Percentiles rank a stretch among this genome's conserved stretches.
These are phyloP conservation scores for Helianthus annuus DNA, from an alignment of 129 eudicot species.

Conservation along the genomic window DNA sequence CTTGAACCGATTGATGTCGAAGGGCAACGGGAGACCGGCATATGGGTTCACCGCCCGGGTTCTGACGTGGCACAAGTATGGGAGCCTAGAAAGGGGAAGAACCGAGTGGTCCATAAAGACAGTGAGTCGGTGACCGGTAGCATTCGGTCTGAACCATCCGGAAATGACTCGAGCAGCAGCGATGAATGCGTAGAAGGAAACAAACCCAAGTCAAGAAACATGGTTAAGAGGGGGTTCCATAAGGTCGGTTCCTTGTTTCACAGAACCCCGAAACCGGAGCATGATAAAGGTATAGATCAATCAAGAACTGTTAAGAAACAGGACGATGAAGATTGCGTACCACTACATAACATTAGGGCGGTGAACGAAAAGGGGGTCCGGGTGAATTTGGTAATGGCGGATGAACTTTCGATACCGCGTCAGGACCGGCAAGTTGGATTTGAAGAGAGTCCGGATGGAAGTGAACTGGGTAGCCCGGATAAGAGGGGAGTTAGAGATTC, in stretches of 20 bases:
- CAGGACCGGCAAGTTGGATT: constrained; percentile 37
- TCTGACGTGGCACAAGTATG: constrained; percentile 73
- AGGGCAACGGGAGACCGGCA: constrained; percentile 76
- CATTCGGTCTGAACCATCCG: constrained; percentile 27
- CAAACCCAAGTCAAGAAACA: constrained; percentile 38
- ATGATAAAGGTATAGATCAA: constrained; percentile 33
- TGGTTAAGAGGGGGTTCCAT: constrained; percentile 50
- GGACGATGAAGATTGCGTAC: constrained; percentile 34
- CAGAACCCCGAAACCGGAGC: constrained; percentile 39
- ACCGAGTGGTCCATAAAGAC: constrained; percentile 29
- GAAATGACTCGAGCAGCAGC: constrained; percentile 49
- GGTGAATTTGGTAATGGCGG: constrained; percentile 61
- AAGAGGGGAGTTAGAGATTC: constrained; percentile 44
- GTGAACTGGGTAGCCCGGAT: constrained; percentile 42
- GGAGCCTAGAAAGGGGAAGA: constrained; percentile 84
- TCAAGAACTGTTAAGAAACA: constrained; percentile 17
- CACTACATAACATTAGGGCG: constrained; percentile 42
- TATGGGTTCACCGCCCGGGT: constrained; percentile 90
- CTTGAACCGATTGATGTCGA: constrained; percentile 70
- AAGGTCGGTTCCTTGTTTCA: constrained; percentile 58
- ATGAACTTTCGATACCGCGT: constrained; percentile 26
- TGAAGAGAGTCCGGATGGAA: constrained; percentile 44
- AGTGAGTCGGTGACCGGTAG: constrained; percentile 34
- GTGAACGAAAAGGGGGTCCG: constrained; percentile 46
- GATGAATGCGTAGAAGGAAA: constrained; percentile 54